Evolutionary conservation across 1,284 basidiomycete genomes (phyloP), one percentile per base, ranked within the genome.

Genomic region (Rhodotorula sp.): DNA sequence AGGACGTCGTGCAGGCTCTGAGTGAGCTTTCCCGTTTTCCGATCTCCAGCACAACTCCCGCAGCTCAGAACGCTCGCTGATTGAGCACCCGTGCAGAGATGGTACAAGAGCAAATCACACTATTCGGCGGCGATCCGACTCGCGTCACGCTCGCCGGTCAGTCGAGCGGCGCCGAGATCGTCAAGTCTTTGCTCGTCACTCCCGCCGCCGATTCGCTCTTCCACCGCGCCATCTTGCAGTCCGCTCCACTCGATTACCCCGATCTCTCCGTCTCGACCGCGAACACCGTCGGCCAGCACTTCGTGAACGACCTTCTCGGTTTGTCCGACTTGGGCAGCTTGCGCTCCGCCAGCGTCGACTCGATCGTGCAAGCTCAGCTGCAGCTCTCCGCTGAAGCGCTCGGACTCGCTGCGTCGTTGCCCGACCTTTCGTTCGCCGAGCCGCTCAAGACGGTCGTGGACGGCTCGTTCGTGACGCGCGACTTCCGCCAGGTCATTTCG

Each of bases 131-230:
- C 14, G 81, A 85, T 70, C 62, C 76, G 23, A 84, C 84, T 6
- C 86, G 86, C 75, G 86, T 97, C 76, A 93, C 92, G 0, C 76
- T 97, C 29, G 91, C 91, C 31, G 94, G 94, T 8, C 93, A 97
- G 81, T 93, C 91, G 78, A 87, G 88, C 47, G 94, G 94, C 54
- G 93, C 90, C 0, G 87, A 85, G 69, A 86, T 95, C 84, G 86
- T 96, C 76, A 86, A 93, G 69, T 81, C 84, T 68, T 78, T 81
- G 69, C 81, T 81, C 31, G 72, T 78, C 14, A 71, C 76, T 5
- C 78, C 80, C 14, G 64, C 73, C 3, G 80, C 79, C 5, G 48
- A 69, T 5, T 63, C 72, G 0, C 78, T 81, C 26, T 83, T 82
- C 71, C 47, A 73, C 5, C 73, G 86, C 52, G 90, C 88, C 0